These are phyloP conservation scores for Saccharomycopsis sp. DNA, from an alignment of 805 yeast genomes.

Conservation along the genomic window DNA sequence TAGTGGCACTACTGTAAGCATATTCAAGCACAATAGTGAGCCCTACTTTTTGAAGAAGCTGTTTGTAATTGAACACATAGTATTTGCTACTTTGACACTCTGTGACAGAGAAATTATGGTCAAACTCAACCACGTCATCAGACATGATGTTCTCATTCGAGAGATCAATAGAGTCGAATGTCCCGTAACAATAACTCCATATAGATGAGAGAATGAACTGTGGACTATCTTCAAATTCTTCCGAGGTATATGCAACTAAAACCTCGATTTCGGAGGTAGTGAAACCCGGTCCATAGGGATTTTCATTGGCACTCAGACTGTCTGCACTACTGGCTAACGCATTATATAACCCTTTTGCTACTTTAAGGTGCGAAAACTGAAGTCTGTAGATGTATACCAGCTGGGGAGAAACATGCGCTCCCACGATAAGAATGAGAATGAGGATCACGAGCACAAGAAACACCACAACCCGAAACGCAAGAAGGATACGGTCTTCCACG, in stretches of 20 bases:
- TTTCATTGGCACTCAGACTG: constrained; percentile 23
- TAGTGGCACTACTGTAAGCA: constrained; percentile 34
- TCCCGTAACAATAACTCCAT: constrained; percentile 42
- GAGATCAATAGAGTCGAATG: constrained; percentile 16
- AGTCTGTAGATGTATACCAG: constrained; percentile 26
- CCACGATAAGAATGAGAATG: constrained; percentile 1
- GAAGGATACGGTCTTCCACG: neutral
- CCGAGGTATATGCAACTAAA: constrained; percentile 39
- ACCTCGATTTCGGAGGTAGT: constrained; percentile 45
- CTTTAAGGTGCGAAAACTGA: constrained; percentile 46
- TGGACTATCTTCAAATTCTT: constrained; percentile 42
- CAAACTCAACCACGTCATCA: neutral
- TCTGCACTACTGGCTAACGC: constrained; percentile 34
- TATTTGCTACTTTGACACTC: constrained; percentile 3
- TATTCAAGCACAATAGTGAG: constrained; percentile 41
- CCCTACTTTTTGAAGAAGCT: constrained; percentile 35
- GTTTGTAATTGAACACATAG: constrained; percentile 40
- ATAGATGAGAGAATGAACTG: constrained; percentile 38
- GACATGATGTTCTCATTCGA: constrained; percentile 5
- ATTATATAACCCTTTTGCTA: constrained; percentile 46
- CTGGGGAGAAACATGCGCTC: constrained; percentile 1
- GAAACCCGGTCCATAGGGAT: constrained; percentile 28
- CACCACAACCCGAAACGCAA: neutral
- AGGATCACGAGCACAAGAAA: constrained; percentile 6
- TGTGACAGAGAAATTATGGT: neutral